Evolutionary conservation across 108 stramenopile species (phyloP).

Genomic region (Cyclotella atomus): DNA sequence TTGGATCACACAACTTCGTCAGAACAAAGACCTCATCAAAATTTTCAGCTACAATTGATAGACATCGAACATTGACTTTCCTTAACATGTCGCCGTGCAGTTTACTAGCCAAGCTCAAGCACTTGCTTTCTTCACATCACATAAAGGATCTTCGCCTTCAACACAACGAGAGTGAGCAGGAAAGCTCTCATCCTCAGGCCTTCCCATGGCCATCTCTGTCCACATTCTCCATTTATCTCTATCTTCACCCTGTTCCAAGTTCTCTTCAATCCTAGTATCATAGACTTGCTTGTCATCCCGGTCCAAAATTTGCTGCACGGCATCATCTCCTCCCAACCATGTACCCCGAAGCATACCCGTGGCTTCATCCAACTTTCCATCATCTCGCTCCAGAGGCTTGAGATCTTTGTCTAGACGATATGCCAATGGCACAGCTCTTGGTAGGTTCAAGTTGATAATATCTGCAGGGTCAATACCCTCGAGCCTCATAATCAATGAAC

Average conservation of each 20-base stretch:
- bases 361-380: slow-evolving; percentile 79
- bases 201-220: slow-evolving; percentile 57
- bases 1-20: no score
- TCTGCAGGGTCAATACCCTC: slow-evolving; percentile 90
- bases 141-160: neutral
- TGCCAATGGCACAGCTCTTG: slow-evolving; percentile 90
- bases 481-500: slow-evolving; percentile 93
- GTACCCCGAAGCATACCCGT: slow-evolving; percentile 80
- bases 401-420: slow-evolving; percentile 85
- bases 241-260: slow-evolving; percentile 63
- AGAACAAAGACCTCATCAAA: no score
- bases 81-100: no score
- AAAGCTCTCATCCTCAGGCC: slow-evolving; percentile 43
- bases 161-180: slow-evolving; percentile 34
- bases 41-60: no score
- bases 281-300: slow-evolving; percentile 84
- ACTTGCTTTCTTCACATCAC: slow-evolving; percentile 12
- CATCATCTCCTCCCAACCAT: slow-evolving; percentile 83
- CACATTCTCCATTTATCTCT: slow-evolving; percentile 66
- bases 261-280: slow-evolving; percentile 68
- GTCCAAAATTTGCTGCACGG: slow-evolving; percentile 74
- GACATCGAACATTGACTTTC: no score
- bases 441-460: slow-evolving; percentile 90
- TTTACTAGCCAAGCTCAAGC: no score
- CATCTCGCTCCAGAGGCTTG: slow-evolving; percentile 72